Evolutionary conservation across 1,284 basidiomycete genomes (phyloP).

Genomic region (Ceratorhiza oryzae-sativae): DNA sequence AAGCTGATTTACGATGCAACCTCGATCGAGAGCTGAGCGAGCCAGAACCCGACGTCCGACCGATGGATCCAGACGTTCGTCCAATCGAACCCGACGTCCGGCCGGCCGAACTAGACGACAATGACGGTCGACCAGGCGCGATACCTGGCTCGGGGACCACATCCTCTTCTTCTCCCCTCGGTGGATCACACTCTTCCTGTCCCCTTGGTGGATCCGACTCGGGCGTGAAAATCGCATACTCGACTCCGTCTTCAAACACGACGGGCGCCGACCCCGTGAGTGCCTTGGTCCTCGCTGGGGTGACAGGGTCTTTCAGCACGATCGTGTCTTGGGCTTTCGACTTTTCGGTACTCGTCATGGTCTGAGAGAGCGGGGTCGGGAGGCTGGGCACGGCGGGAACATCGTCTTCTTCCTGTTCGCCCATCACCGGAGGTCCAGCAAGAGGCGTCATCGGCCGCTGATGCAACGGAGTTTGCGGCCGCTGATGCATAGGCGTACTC

Average conservation of each 20-base stretch:
- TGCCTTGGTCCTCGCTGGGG: background rate
- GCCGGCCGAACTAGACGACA: background rate
- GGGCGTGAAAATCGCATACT: slow-evolving; percentile 18
- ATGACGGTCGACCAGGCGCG: background rate
- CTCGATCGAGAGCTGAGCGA: slow-evolving; percentile 6
- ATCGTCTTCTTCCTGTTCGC: background rate
- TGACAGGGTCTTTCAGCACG: background rate
- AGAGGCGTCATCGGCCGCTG: slow-evolving; percentile 9
- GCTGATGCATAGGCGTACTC: background rate
- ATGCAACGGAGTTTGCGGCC: background rate
- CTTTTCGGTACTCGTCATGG: background rate
- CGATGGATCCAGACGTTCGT: slow-evolving; percentile 10
- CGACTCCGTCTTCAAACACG: slow-evolving; percentile 12
- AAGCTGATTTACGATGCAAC: slow-evolving; percentile 31
- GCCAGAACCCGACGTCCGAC: slow-evolving; percentile 9
- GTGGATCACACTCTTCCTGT: too few relatives aligned
- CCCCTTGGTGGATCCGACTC: background rate
- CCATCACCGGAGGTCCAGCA: background rate
- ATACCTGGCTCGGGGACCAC: background rate
- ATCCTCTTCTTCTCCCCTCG: background rate
- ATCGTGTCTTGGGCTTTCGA: too few relatives aligned
- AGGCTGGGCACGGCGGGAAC: background rate
- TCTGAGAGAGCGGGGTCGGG: background rate
- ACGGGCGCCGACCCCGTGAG: background rate
- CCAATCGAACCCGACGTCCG: background rate